phyloP scores from a whole-genome alignment of 441 rosid genomes.

The Corymbia calophylla region DNA sequence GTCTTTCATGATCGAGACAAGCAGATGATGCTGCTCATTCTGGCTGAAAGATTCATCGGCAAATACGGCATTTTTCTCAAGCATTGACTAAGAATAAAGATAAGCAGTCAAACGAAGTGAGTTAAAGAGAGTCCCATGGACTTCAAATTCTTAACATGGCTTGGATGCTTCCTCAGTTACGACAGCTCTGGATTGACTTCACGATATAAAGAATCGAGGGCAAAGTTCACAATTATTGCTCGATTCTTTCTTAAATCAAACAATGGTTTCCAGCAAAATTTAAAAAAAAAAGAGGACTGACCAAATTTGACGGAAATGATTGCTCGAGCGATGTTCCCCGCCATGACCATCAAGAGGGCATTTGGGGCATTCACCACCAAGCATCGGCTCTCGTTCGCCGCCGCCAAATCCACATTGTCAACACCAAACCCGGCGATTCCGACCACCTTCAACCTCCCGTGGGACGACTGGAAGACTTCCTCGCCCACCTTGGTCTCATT shows the following conservation, averaged over 20 bases:
- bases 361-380: constrained; percentile 6
- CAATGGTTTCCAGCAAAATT: not conserved
- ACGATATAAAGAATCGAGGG: not conserved
- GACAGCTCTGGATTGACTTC: not conserved
- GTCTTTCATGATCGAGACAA: not conserved
- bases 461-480: constrained; percentile 7
- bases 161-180: not conserved
- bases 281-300: not conserved
- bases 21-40: not conserved
- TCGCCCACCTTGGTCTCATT: constrained; percentile 2
- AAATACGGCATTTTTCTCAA: not conserved
- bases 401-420: constrained; percentile 6
- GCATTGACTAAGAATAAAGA: not conserved
- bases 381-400: constrained; percentile 1
- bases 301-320: constrained; percentile 2
- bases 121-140: not conserved
- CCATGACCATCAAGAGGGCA: not conserved
- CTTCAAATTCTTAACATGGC: not conserved
- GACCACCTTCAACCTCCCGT: constrained; percentile 7
- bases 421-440: constrained; percentile 1
- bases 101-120: not conserved
- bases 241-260: not conserved
- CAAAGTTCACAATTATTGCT: not conserved
- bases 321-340: constrained; percentile 6
- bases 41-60: not conserved